Base-by-base conservation (phyloP, 805 yeast species). In the Suhomyces pyralidae region DNA sequence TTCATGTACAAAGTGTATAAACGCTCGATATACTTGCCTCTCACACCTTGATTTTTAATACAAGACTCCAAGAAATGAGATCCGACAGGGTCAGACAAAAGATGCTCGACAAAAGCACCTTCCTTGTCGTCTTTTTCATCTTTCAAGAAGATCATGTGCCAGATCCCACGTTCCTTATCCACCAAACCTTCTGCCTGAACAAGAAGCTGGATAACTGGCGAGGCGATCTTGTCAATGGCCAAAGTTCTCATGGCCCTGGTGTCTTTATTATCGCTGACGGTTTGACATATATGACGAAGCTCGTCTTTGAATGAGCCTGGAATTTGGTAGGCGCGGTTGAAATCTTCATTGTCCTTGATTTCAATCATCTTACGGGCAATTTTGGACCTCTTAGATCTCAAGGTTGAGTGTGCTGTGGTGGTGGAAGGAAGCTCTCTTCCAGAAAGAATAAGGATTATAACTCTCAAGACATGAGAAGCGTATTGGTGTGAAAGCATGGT, bases 331-430 rank as follows among this genome's bases (percentile, higher is more conserved):
- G 85, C 73, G 53, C 80, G 76, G 62, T 82, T 78, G 61, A 84
- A 86, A 58, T 86, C 91, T 14, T 84, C 86, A 55, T 79, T 85
- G 66, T 89, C 96, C 61, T 85, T 84, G 45, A 90, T 85, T 60
- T 88, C 94, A 62, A 90, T 89, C 96, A 90, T 89, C 66, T 91
- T 91, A 67, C 98, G 83, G 6, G 97, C 97, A 68, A 84, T 87
- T 69, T 83, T 91, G 48, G 90, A 88, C 70, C 79, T 87, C 64
- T 90, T 90, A 26, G 96, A 86, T 65, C 98, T 81, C 58, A 90
- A 75, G 5, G 87, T 81, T 0, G 92, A 87, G 63, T 84, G 84
- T 24, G 85, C 79, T 62, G 78, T 78, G 1, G 86, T 81, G 0
- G 91, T 71, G 4, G 92, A 84, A 15, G 96, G 94, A 51, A 91